Evolutionary conservation across 176 grass and related monocot genomes (phyloP).

Genomic region (Cenchrus americanus): DNA sequence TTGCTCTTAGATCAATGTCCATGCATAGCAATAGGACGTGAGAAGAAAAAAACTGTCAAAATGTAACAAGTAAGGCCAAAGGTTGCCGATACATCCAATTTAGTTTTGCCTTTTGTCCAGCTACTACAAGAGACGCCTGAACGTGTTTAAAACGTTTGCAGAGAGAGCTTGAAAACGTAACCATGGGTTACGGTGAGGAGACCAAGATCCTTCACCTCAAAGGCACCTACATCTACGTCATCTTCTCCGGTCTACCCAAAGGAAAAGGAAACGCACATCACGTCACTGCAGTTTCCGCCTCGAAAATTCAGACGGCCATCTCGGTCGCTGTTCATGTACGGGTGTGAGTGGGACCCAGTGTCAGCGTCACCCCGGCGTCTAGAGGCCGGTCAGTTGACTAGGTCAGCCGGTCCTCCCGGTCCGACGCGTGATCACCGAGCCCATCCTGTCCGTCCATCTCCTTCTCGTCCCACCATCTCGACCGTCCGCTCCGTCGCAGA

Average conservation of each 20-base stretch:
- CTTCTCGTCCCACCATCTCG: not conserved
- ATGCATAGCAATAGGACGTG: too few relatives aligned
- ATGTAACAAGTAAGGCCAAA: too few relatives aligned
- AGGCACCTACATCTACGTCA: not conserved
- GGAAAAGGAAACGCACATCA: not conserved
- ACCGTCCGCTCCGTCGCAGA: not conserved
- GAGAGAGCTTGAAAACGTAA: too few relatives aligned
- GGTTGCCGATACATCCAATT: too few relatives aligned
- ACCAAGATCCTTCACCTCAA: not conserved
- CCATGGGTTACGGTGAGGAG: too few relatives aligned
- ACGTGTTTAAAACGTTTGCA: too few relatives aligned
- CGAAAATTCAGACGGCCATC: not conserved
- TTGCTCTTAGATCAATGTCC: too few relatives aligned
- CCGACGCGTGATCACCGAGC: not conserved
- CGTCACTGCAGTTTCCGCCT: not conserved
- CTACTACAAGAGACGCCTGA: too few relatives aligned
- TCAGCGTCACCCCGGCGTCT: constrained; percentile 9
- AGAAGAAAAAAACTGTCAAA: too few relatives aligned
- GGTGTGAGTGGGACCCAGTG: not conserved
- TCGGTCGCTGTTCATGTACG: not conserved
- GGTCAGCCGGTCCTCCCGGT: not conserved
- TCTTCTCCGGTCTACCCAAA: not conserved
- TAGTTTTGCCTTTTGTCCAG: too few relatives aligned
- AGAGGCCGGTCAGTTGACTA: not conserved
- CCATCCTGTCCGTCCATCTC: constrained; percentile 1